These are phyloP conservation scores for Haplosporangium sp. DNA, from an alignment of 371 early-diverging fungal genomes.

Conservation along the genomic window DNA sequence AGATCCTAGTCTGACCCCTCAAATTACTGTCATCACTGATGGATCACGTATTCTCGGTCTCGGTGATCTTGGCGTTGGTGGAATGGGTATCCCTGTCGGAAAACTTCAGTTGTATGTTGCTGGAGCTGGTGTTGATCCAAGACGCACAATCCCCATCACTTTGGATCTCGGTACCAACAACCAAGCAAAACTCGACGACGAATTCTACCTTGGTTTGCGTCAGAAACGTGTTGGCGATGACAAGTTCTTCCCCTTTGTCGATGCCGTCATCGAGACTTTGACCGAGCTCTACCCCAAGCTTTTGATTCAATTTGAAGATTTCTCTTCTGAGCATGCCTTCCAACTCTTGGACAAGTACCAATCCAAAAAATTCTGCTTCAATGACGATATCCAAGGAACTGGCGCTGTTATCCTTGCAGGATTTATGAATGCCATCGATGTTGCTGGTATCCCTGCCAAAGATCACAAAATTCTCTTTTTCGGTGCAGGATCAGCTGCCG, in stretches of 20 bases:
- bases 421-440: constrained; percentile 87
- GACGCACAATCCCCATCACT: constrained; percentile 87
- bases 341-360: constrained; percentile 77
- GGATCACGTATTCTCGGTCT: constrained; percentile 94
- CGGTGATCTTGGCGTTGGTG: constrained; percentile 92
- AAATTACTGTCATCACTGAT: constrained; percentile 92
- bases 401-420: constrained; percentile 93
- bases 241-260: constrained; percentile 83
- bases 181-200: constrained; percentile 79
- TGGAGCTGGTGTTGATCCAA: constrained; percentile 90
- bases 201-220: constrained; percentile 87
- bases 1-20: constrained; percentile 63
- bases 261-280: constrained; percentile 82
- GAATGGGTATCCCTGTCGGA: constrained; percentile 94
- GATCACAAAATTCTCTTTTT: constrained; percentile 90
- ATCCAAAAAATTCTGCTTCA: constrained; percentile 76
- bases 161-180: constrained; percentile 94
- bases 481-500: constrained; percentile 90
- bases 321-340: constrained; percentile 90
- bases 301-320: constrained; percentile 94
- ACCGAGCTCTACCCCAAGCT: constrained; percentile 78
- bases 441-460: constrained; percentile 67
- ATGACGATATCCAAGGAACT: constrained; percentile 89
- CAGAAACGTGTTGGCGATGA: constrained; percentile 77
- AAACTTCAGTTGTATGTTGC: constrained; percentile 93